These are phyloP conservation scores for Chrysoporthe deuterocubensis DNA, from an alignment of 2,329 filamentous ascomycete genomes.

Conservation along the genomic window DNA sequence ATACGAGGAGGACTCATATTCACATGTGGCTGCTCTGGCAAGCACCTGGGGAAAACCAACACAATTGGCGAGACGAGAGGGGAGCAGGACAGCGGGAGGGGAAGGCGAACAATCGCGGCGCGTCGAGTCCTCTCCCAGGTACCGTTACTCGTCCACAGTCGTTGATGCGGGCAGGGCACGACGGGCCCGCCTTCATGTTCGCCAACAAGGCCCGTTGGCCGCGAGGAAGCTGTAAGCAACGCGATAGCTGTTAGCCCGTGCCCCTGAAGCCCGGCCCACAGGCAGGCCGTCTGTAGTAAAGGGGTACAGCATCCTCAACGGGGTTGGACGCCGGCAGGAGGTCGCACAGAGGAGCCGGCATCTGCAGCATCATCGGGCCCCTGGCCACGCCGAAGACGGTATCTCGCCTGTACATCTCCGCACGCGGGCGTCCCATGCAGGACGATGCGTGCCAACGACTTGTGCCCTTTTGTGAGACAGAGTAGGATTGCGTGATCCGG, in stretches of 20 bases:
- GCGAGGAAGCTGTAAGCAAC: not conserved
- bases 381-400: not conserved
- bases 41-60: too few species aligned
- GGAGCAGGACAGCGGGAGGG: too few species aligned
- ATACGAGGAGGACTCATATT: too few species aligned
- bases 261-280: not conserved
- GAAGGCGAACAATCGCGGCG: too few species aligned
- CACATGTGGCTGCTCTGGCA: too few species aligned
- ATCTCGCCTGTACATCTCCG: not conserved
- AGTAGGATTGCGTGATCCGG: not conserved
- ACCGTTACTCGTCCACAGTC: too few species aligned
- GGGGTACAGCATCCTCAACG: conserved; percentile 5
- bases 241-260: not conserved
- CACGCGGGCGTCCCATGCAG: too few species aligned
- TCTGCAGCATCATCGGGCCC: not conserved
- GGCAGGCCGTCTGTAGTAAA: not conserved
- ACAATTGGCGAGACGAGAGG: too few species aligned
- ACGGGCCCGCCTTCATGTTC: too few species aligned
- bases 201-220: too few species aligned
- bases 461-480: not conserved
- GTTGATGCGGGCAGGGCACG: too few species aligned
- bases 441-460: not conserved
- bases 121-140: too few species aligned
- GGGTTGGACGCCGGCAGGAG: conserved; percentile 1
- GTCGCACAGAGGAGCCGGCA: conserved; percentile 13